Percentiles rank a stretch among this genome's conserved stretches.
These are phyloP conservation scores for Hansenula sp. DNA, from an alignment of 1,139 yeast genomes.

Conservation along the genomic window DNA sequence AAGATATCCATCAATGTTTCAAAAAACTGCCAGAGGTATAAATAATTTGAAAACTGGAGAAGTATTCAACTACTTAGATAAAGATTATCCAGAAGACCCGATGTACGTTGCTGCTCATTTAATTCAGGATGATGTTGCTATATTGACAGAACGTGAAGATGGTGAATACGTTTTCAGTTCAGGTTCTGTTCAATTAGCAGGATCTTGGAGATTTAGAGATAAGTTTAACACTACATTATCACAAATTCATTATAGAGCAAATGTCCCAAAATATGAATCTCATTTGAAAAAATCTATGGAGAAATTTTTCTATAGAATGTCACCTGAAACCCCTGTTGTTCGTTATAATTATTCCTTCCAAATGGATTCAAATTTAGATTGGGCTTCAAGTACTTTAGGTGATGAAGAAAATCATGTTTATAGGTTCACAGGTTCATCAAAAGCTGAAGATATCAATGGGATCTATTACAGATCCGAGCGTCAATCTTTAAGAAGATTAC, in stretches of 20 bases:
- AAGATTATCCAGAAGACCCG: constrained; percentile 60
- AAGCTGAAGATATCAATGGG: constrained; percentile 43
- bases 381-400: constrained; percentile 55
- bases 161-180: constrained; percentile 50
- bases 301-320: constrained; percentile 48
- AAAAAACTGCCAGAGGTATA: constrained; percentile 40
- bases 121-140: constrained; percentile 59
- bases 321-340: constrained; percentile 50
- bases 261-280: constrained; percentile 54
- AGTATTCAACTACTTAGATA: constrained; percentile 37
- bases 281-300: constrained; percentile 56
- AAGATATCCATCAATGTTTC: constrained; percentile 52
- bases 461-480: constrained; percentile 55
- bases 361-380: constrained; percentile 53
- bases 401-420: constrained; percentile 40
- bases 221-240: constrained; percentile 45
- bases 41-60: constrained; percentile 51
- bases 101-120: constrained; percentile 49
- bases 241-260: constrained; percentile 54
- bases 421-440: constrained; percentile 42
- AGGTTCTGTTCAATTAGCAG: constrained; percentile 56
- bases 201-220: constrained; percentile 56
- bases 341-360: constrained; percentile 60
- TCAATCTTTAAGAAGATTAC: constrained; percentile 59
- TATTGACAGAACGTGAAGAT: constrained; percentile 50